Conservation (phyloP, 176 grass and related monocot species). For the Saccharum spontaneum region DNA sequence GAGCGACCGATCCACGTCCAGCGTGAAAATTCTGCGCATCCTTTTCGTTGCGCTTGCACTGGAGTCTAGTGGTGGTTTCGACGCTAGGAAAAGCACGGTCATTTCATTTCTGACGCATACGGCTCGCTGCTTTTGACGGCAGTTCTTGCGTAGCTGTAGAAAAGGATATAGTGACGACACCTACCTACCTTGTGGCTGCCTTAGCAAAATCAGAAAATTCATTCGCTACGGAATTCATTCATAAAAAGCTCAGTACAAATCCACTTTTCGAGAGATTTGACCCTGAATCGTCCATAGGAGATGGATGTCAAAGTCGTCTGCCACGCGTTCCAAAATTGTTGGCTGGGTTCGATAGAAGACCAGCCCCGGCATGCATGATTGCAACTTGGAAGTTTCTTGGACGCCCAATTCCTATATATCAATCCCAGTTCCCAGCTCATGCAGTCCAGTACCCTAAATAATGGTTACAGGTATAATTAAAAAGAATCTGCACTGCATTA, state of each 20-base stretch:
- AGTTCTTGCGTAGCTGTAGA: slow-evolving; percentile 11
- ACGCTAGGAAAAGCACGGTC: not conserved
- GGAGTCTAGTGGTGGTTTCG: not conserved
- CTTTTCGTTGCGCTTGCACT: not conserved
- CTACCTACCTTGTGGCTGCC: not conserved
- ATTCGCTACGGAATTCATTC: too few relatives aligned
- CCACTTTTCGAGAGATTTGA: too few relatives aligned
- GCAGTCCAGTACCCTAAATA: not conserved
- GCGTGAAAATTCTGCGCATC: not conserved
- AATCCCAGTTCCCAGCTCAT: not conserved
- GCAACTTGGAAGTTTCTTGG: slow-evolving; percentile 39
- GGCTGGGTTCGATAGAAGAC: not conserved
- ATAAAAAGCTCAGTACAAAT: too few relatives aligned
- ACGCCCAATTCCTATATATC: not conserved
- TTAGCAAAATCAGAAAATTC: not conserved
- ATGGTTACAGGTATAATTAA: not conserved
- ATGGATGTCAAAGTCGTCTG: too few relatives aligned
- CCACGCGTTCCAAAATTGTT: not conserved
- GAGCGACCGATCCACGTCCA: not conserved
- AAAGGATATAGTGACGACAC: not conserved
- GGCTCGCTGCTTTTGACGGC: not conserved
- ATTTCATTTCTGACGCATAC: not conserved
- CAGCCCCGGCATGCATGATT: slow-evolving; percentile 3
- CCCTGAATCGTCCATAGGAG: too few relatives aligned
- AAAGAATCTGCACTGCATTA: not conserved